These are phyloP conservation scores for Candida neerlandica DNA, from an alignment of 1,139 yeast genomes.

Conservation along the genomic window DNA sequence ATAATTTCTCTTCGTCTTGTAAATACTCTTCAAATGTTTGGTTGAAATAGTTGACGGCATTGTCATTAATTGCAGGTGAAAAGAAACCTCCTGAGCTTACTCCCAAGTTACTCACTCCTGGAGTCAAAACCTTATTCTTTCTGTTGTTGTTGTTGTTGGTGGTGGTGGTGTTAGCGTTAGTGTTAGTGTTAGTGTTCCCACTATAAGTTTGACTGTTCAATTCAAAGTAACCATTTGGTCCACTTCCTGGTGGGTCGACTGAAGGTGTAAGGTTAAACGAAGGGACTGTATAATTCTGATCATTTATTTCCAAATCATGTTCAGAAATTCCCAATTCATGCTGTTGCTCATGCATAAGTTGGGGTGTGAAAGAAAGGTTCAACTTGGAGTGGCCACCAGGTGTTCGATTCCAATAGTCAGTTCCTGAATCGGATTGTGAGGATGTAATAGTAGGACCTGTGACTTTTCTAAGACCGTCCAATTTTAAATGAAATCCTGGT, in stretches of 20 bases:
- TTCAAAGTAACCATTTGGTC: constrained; percentile 38
- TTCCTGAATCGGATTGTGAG: constrained; percentile 20
- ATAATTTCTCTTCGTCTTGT: constrained; percentile 8
- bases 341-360: constrained; percentile 3
- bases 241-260: constrained; percentile 44
- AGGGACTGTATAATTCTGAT: constrained; percentile 12
- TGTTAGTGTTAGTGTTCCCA: constrained; percentile 6
- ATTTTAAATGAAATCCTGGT: constrained; percentile 18
- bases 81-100: constrained; percentile 15
- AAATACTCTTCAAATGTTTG: constrained; percentile 19
- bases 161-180: constrained; percentile 5
- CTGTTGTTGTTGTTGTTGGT: neutral
- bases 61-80: constrained; percentile 17
- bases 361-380: constrained; percentile 12
- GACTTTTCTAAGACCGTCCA: constrained; percentile 15
- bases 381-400: constrained; percentile 9
- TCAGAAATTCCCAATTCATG: constrained; percentile 12
- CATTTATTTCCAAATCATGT: constrained; percentile 11
- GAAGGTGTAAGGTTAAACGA: constrained; percentile 35
- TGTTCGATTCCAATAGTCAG: constrained; percentile 20
- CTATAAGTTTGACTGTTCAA: neutral
- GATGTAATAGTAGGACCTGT: constrained; percentile 13
- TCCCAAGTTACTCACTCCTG: neutral
- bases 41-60: constrained; percentile 14
- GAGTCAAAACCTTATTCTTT: neutral